These are phyloP conservation scores for Gamarada debralockiae DNA, from an alignment of 495 filamentous ascomycete species.

Conservation along the genomic window DNA sequence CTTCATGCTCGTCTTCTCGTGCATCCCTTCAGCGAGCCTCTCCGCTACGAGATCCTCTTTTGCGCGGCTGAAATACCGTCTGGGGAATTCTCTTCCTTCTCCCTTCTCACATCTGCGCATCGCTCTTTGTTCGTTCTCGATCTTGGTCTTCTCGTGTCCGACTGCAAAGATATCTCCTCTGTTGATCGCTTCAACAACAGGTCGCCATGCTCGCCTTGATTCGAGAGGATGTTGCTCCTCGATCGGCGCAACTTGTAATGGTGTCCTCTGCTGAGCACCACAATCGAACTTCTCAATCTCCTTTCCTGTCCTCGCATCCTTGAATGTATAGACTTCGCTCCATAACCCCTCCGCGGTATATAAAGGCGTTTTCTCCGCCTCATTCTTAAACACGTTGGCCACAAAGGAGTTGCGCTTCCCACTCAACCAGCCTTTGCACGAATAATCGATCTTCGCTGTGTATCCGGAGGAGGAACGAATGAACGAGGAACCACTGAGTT, in stretches of 20 bases:
- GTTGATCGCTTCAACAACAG: slow-evolving; percentile 74
- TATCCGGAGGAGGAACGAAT: slow-evolving; percentile 85
- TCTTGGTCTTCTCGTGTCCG: slow-evolving; percentile 74
- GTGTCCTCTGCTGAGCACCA: slow-evolving; percentile 53
- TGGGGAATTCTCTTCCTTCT: slow-evolving; percentile 75
- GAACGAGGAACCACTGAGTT: slow-evolving; percentile 76
- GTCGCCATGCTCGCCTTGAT: slow-evolving; percentile 81
- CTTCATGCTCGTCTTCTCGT: slow-evolving; percentile 4
- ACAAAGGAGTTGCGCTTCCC: slow-evolving; percentile 94
- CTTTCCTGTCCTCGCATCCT: slow-evolving; percentile 59
- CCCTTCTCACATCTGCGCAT: slow-evolving; percentile 75
- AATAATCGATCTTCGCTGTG: slow-evolving; percentile 90
- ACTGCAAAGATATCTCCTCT: slow-evolving; percentile 81
- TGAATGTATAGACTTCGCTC: slow-evolving; percentile 80
- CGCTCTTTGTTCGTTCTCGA: slow-evolving; percentile 87
- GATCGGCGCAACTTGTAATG: slow-evolving; percentile 67
- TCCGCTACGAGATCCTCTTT: slow-evolving; percentile 18
- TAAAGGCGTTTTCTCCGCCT: slow-evolving; percentile 62
- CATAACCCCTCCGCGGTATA: slow-evolving; percentile 90
- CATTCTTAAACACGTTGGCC: slow-evolving; percentile 57
- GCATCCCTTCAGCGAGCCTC: slow-evolving; percentile 7
- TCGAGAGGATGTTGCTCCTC: slow-evolving; percentile 86
- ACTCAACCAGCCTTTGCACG: slow-evolving; percentile 86
- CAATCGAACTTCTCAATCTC: slow-evolving; percentile 69
- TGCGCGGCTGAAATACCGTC: slow-evolving; percentile 69